Conservation (phyloP, 257 asterid genomes). For the Oldenlandia corymbosa region DNA sequence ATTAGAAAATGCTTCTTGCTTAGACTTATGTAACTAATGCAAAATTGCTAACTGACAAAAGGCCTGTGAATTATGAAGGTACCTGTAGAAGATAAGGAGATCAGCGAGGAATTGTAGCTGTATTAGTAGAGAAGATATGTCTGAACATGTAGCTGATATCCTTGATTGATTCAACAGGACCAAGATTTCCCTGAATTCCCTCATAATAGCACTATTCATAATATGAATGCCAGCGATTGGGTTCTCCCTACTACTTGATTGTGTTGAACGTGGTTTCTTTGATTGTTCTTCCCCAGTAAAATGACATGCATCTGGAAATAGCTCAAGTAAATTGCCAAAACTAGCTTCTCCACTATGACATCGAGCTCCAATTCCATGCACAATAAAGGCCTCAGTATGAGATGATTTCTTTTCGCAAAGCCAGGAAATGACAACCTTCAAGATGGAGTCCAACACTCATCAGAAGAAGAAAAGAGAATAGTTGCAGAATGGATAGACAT, state of each 20-base stretch:
- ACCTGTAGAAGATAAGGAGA: constrained; percentile 72
- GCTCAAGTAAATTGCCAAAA: constrained; percentile 36
- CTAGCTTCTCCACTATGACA: constrained; percentile 40
- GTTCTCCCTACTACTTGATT: constrained; percentile 23
- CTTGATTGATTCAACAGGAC: constrained; percentile 47
- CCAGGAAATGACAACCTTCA: constrained; percentile 71
- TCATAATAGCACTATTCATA: constrained; percentile 69
- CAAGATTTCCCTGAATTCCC: constrained; percentile 45
- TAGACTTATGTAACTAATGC: neutral
- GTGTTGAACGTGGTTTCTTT: constrained; percentile 25
- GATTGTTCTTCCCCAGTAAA: constrained; percentile 28
- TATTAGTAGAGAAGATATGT: constrained; percentile 44
- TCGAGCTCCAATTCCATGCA: constrained; percentile 41
- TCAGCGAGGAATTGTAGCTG: constrained; percentile 65
- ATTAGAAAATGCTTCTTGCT: neutral
- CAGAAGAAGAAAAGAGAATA: constrained; percentile 19
- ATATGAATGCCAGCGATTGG: constrained; percentile 50
- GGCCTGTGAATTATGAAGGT: constrained; percentile 14
- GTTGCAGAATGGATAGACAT: constrained; percentile 3
- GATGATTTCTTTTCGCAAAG: constrained; percentile 38
- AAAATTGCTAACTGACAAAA: neutral
- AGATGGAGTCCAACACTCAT: constrained; percentile 25
- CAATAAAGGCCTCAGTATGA: constrained; percentile 27
- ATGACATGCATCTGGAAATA: constrained; percentile 28
- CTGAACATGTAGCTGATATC: constrained; percentile 42